Evolutionary conservation across 352 stramenopile genomes (phyloP).

Genomic region (Globisporangium ultimum): DNA sequence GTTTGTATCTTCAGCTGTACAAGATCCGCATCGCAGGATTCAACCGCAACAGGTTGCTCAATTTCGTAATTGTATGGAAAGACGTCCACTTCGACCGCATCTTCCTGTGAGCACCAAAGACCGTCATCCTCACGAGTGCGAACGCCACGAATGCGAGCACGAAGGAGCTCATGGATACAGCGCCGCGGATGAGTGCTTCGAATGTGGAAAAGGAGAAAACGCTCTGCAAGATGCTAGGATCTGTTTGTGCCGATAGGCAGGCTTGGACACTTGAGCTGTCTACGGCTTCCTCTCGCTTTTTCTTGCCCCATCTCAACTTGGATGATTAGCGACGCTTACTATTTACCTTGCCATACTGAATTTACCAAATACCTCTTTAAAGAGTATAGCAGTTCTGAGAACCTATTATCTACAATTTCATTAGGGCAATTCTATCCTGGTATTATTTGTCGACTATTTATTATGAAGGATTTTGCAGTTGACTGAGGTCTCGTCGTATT

Average conservation of each 20-base stretch:
- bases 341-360: background rate
- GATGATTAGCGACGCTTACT: background rate
- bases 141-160: conserved; percentile 1
- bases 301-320: background rate
- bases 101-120: conserved; percentile 3
- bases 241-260: background rate
- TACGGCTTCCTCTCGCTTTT: background rate
- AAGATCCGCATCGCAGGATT: background rate
- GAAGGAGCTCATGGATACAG: background rate
- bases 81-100: conserved; percentile 3
- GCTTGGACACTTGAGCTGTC: background rate
- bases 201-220: background rate
- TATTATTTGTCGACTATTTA: no score
- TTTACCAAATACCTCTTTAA: background rate
- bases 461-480: no score
- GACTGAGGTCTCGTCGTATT: no score
- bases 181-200: background rate
- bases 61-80: conserved; percentile 3
- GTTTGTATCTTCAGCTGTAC: background rate
- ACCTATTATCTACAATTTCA: background rate
- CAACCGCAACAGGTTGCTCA: background rate
- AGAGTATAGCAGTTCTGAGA: background rate
- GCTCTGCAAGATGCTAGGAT: background rate
- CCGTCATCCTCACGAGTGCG: background rate
- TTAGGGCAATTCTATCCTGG: no score